Evolutionary conservation across 202 grass and related monocot species (phyloP).

Genomic region (Elaeis oleifera): DNA sequence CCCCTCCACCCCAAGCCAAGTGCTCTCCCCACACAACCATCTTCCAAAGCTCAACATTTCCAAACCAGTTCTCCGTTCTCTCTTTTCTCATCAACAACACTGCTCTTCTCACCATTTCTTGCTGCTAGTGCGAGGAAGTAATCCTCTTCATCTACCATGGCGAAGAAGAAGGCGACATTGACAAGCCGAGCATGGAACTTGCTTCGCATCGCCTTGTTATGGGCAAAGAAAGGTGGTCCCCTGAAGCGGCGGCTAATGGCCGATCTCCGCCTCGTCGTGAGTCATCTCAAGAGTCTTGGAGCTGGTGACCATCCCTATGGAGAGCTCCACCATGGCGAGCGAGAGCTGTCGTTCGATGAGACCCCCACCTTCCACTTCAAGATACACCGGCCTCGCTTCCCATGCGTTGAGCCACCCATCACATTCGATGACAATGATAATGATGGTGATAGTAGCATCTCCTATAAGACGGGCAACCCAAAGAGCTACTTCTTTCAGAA

Average conservation of each 20-base stretch:
- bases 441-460: conserved; percentile 12
- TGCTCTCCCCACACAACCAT: no score
- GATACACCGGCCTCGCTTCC: neutral
- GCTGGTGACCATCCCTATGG: neutral
- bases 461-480: neutral
- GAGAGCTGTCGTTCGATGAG: conserved; percentile 1
- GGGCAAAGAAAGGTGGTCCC: neutral
- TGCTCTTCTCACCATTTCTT: no score
- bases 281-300: neutral
- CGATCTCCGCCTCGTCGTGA: neutral
- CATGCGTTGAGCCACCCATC: neutral
- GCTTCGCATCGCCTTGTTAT: neutral
- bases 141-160: neutral
- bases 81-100: no score
- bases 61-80: no score
- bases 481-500: neutral
- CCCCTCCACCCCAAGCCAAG: no score
- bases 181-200: neutral
- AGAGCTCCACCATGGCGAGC: neutral
- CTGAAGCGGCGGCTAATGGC: neutral
- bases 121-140: no score
- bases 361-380: neutral
- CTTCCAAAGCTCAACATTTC: no score
- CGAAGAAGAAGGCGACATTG: neutral
- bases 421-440: neutral